A percentile compares a stretch with the other conserved stretches of the same genome.
These are phyloP conservation scores for Vitis rotundifolia DNA, from an alignment of 164 flowering plant genomes.

Conservation along the genomic window DNA sequence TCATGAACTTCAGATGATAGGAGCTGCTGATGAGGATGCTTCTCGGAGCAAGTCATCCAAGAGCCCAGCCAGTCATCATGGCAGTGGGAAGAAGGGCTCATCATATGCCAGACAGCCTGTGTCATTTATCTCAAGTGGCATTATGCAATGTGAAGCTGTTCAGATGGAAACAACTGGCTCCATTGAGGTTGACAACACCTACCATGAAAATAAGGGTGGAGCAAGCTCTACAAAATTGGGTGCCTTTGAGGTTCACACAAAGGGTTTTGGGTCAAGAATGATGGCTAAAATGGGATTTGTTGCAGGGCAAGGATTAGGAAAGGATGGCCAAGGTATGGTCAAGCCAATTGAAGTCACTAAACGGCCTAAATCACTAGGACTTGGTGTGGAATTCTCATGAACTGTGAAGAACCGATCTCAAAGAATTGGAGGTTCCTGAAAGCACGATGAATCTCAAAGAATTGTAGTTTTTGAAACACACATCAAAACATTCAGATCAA, in stretches of 20 bases:
- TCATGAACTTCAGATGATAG: constrained; percentile 60
- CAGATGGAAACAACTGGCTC: constrained; percentile 22
- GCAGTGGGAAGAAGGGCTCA: constrained; percentile 20
- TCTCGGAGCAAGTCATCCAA: constrained; percentile 25
- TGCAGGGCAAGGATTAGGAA: constrained; percentile 82
- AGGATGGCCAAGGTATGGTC: constrained; percentile 72
- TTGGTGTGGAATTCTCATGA: constrained; percentile 63
- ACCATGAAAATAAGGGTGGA: constrained; percentile 14
- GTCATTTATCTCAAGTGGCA: constrained; percentile 81
- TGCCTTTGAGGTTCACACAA: constrained; percentile 86
- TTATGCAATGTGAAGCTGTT: constrained; percentile 46
- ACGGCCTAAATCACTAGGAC: constrained; percentile 85
- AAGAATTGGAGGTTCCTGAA: constrained; percentile 13
- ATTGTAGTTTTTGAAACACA: constrained; percentile 74
- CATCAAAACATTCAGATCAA: constrained; percentile 80
- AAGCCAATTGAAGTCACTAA: constrained; percentile 68
- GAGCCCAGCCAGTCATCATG: constrained; percentile 15
- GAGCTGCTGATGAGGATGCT: constrained; percentile 47
- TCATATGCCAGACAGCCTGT: constrained; percentile 66
- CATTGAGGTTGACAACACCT: constrained; percentile 11
- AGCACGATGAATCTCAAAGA: constrained; percentile 12
- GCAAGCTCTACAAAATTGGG: constrained; percentile 41
- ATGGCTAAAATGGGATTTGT: constrained; percentile 90
- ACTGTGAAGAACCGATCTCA: constrained; percentile 7
- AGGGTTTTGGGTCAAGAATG: constrained; percentile 93